Conservation (phyloP, 768 basidiomycete species). For the Podaxis sp. region DNA sequence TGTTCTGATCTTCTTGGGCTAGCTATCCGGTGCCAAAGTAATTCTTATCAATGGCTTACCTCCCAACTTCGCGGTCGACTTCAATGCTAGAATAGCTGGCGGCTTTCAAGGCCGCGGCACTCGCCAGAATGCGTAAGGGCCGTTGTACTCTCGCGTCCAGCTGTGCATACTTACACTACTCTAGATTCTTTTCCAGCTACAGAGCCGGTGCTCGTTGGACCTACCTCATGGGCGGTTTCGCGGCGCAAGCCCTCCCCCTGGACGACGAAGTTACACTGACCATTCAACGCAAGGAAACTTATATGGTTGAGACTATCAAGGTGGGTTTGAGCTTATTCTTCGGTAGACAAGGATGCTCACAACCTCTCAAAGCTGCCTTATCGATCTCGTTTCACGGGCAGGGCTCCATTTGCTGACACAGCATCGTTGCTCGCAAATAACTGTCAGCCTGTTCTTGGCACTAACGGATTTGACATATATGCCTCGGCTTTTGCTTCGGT, state of each 20-base stretch:
- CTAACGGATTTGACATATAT: conserved; percentile 48
- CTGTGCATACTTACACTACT: neutral
- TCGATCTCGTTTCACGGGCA: conserved; percentile 47
- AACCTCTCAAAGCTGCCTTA: conserved; percentile 47
- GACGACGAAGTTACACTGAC: conserved; percentile 43
- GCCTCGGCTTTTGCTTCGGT: conserved; percentile 12
- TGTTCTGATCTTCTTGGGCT: neutral
- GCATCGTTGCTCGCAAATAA: conserved; percentile 52
- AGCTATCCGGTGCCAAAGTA: conserved; percentile 54
- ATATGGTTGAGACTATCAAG: conserved; percentile 39
- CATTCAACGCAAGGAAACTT: conserved; percentile 39
- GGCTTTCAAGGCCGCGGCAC: conserved; percentile 52
- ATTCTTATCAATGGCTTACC: conserved; percentile 49
- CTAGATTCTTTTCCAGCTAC: conserved; percentile 45
- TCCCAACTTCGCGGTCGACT: conserved; percentile 51
- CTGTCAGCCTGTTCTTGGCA: conserved; percentile 47
- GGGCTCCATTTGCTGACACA: conserved; percentile 46
- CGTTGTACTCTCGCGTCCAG: neutral
- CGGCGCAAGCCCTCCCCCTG: conserved; percentile 48
- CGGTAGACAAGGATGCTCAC: neutral
- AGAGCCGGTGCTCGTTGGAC: conserved; percentile 32
- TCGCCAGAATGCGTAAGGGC: conserved; percentile 44
- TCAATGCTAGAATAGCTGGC: conserved; percentile 51
- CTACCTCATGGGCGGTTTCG: conserved; percentile 50
- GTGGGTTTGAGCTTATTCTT: conserved; percentile 30